Base-by-base conservation (phyloP, 768 basidiomycete genomes). In the Ramaria rubella region DNA sequence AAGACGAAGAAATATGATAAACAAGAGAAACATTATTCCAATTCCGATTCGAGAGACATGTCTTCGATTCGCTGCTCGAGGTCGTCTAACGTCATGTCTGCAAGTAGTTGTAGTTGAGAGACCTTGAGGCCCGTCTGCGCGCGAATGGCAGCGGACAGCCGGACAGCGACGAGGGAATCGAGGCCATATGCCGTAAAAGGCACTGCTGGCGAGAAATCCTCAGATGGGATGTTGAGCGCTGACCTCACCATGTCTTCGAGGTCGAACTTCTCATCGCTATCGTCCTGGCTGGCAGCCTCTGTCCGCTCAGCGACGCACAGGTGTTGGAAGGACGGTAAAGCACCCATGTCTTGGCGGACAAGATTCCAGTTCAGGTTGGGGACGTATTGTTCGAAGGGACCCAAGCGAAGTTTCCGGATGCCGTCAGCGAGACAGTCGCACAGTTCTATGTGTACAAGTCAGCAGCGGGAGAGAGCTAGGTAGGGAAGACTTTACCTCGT, bases 181-280 rank as follows among this genome's bases (percentile, higher is more conserved):
- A 75, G 63, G 8, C 76, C 76, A 40, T 76, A 76, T 2, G 70
- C 64, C 1, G 72, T 74, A 46, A 77, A 64, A 1, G 76, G 75
- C 5, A 73, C 67, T 12, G 74, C 68, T 1, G 60, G 49, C 5
- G 67, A 66, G 45, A 77, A 69, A 31, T 75, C 73, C 19, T 68
- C 64, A 19, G 57, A 57, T 1, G 68, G 55, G 23, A 76, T 59
- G 45, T 70, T 70, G n/a, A 73, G 60, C 24, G 65, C 58, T 21
- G 55, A 36, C 21, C 59, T 58, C 19, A 62, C 59, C 36, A 59
- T 59, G 42, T 64, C 59, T 19, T 60, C 52, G 12, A 64, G 46
- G 27, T 56, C 45, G n/a, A 49, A 30, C 19, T 56, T 49, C 27
- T 56, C 55, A 15, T 45, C 40, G 4, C 53, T 58, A 30, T 60